Evolutionary conservation across 2,329 filamentous ascomycete genomes (phyloP), one percentile per base, ranked within the genome.

Genomic region (Penicillium sp.): DNA sequence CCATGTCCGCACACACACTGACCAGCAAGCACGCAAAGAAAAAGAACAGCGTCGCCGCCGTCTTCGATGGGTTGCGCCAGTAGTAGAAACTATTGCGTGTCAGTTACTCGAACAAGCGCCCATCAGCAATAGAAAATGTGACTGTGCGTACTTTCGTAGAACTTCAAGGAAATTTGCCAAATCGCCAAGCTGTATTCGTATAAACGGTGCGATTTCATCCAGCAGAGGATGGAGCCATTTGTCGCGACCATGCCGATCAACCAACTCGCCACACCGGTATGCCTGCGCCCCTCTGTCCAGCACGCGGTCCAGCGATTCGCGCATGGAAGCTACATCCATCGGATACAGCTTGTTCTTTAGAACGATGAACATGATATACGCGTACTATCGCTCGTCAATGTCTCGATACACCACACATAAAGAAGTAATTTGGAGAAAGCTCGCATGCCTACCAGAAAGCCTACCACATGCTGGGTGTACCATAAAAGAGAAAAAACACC

Each of bases 221-320:
- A 74, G 59, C 8, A 74, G 47, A 3, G 71, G 71, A 47, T 73
- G 70, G 14, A 74, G 59, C 73, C 73, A 75, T 26, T 72, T 58
- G 21, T 66, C 62, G 26, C 62, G 55, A 14, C 72, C 73, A 57
- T 75, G 70, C 46, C 65, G 62, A 54, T 69, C 65, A 38, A 74
- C 66, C 14, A 75, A 54, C 55, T 75, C 73, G 42, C 69, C 68
- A 59, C 73, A 69, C 21, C 65, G 67, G 53, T 65, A 64, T 8
- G 70, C 71, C 23, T 61, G 65, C 5, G 58, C 56, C 9, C 63
- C 63, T 21, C 65, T 63, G 47, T 73, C 67, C n/a, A 68, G 40
- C 7, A 66, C 60, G 33, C 71, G 61, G 12, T 67, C 59, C 21
- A 73, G 62, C 5, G 70, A 71, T 26, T 69, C 65, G n/a, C 69